These are phyloP conservation scores for Erucastrum elatum DNA, from an alignment of 345 rosid genomes.

Conservation along the genomic window DNA sequence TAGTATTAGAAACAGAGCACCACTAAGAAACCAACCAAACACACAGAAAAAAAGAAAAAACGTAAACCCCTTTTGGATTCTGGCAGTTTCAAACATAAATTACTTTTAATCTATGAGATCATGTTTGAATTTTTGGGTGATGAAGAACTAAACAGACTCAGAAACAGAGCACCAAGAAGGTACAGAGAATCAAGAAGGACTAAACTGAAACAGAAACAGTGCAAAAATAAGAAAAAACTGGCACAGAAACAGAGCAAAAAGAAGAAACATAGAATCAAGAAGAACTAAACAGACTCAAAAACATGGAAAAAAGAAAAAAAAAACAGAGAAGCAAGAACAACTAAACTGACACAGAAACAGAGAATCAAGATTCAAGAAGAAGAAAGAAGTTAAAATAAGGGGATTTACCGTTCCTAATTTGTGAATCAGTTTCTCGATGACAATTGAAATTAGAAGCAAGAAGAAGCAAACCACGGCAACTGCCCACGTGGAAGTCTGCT, in stretches of 20 bases:
- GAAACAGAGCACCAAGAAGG: not conserved
- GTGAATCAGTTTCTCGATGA: constrained; percentile 59
- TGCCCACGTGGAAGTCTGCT: constrained; percentile 83
- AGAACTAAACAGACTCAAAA: not conserved
- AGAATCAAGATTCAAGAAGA: not conserved
- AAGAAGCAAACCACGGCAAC: constrained; percentile 72
- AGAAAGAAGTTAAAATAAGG: not conserved
- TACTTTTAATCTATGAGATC: not conserved
- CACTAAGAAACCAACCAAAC: not conserved
- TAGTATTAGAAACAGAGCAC: constrained; percentile 18
- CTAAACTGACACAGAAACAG: not conserved
- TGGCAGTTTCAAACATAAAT: not conserved
- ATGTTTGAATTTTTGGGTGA: not conserved
- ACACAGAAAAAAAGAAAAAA: not conserved
- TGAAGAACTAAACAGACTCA: not conserved
- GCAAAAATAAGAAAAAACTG: not conserved
- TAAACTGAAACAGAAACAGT: not conserved
- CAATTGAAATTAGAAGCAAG: constrained; percentile 52
- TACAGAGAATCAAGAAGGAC: not conserved
- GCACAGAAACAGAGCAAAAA: not conserved
- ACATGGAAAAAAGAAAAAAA: not conserved
- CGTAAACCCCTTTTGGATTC: not conserved
- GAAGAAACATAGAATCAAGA: constrained; percentile 5
- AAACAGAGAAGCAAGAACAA: not conserved
- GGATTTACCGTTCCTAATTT: constrained; percentile 36